phyloP scores from a whole-genome alignment of 176 grass and related monocot genomes.

The Cenchrus americanus region DNA sequence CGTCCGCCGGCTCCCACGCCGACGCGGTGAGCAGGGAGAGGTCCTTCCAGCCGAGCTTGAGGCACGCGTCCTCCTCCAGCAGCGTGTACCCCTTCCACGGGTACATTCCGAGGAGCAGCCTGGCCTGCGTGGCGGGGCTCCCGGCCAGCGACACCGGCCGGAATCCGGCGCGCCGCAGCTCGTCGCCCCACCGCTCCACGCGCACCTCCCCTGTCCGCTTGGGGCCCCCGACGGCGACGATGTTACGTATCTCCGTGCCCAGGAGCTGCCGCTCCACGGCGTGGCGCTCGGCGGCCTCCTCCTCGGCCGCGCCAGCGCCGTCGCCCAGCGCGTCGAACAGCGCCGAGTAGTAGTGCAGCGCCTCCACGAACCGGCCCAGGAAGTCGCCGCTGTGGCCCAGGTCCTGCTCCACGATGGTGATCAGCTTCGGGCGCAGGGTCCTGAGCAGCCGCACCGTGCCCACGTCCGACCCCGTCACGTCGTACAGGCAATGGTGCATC shows the following conservation, averaged over 20 bases:
- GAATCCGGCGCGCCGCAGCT: constrained; percentile 69
- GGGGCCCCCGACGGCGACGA: constrained; percentile 76
- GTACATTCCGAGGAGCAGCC: constrained; percentile 82
- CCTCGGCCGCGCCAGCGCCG: constrained; percentile 42
- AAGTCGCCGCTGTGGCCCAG: constrained; percentile 75
- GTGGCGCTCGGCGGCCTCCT: constrained; percentile 59
- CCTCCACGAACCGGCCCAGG: constrained; percentile 83
- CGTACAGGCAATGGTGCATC: constrained; percentile 96
- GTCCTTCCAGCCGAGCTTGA: constrained; percentile 95
- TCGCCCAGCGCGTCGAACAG: constrained; percentile 89
- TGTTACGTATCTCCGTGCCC: constrained; percentile 91
- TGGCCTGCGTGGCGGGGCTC: constrained; percentile 76
- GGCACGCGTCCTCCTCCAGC: constrained; percentile 68
- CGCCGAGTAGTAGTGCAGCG: constrained; percentile 95
- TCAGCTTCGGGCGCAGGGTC: constrained; percentile 67
- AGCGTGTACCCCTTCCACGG: constrained; percentile 95
- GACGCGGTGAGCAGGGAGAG: constrained; percentile 89
- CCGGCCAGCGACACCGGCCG: constrained; percentile 72
- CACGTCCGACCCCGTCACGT: constrained; percentile 82
- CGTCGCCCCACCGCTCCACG: constrained; percentile 82
- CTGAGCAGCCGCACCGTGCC: constrained; percentile 61
- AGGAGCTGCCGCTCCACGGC: constrained; percentile 79
- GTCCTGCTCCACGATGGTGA: constrained; percentile 95
- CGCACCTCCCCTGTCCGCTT: constrained; percentile 81
- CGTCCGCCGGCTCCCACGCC: constrained; percentile 58